Conservation (phyloP, 495 filamentous ascomycete genomes). For the Viridothelium virens region DNA sequence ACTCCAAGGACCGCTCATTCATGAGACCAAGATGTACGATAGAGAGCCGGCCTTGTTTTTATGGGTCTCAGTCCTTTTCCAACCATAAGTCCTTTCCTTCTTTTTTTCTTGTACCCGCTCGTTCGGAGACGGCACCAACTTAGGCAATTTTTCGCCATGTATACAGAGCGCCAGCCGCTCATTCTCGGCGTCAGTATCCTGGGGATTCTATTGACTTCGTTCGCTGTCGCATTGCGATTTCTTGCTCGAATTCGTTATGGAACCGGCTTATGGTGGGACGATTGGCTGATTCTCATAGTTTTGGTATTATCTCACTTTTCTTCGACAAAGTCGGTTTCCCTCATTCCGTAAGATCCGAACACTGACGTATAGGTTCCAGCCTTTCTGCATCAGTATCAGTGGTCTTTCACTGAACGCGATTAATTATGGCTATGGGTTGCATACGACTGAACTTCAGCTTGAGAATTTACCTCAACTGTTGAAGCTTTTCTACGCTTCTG, state of each 20-base stretch:
- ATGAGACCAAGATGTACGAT: too few relatives aligned
- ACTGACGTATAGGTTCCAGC: background rate
- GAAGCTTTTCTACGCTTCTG: background rate
- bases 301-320: conserved; percentile 28
- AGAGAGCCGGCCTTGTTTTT: too few relatives aligned
- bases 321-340: background rate
- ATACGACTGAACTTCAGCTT: background rate
- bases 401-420: background rate
- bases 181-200: background rate
- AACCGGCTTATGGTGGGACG: conserved; percentile 38
- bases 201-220: background rate
- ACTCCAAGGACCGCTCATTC: too few relatives aligned
- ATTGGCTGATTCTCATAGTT: conserved; percentile 36
- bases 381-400: background rate
- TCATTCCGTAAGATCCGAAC: background rate
- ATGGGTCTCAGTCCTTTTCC: too few relatives aligned
- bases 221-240: conserved; percentile 33
- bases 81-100: too few relatives aligned
- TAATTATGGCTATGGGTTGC: background rate
- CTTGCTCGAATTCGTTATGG: conserved; percentile 31
- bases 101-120: too few relatives aligned
- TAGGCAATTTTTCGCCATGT: background rate
- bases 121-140: too few relatives aligned
- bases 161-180: background rate
- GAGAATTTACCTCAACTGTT: background rate